Evolutionary conservation across 2,329 filamentous ascomycete species (phyloP).

Genomic region (Emericellopsis cladophorae): DNA sequence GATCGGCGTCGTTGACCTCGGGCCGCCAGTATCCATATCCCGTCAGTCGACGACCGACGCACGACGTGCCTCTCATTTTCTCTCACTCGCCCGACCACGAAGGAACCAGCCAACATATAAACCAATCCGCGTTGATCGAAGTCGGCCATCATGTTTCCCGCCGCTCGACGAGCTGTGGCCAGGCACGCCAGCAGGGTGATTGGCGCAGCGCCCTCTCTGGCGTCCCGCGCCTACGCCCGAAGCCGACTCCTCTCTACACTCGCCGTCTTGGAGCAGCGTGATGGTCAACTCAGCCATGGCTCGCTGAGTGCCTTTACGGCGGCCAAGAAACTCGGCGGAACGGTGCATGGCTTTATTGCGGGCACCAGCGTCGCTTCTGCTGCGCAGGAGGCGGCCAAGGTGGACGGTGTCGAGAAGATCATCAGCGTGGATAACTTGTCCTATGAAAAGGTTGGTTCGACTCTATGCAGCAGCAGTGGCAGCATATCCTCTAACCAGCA

Average conservation of each 20-base stretch:
- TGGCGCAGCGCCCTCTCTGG: conserved; percentile 10
- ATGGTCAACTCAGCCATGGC: conserved; percentile 72
- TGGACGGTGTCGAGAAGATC: conserved; percentile 84
- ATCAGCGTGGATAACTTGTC: conserved; percentile 77
- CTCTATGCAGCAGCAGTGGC: too few species aligned
- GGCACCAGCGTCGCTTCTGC: conserved; percentile 63
- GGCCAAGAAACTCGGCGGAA: conserved; percentile 73
- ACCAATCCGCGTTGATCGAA: neutral
- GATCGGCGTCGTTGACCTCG: too few species aligned
- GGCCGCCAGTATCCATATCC: too few species aligned
- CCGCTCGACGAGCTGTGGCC: conserved; percentile 14
- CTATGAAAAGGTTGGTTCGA: conserved; percentile 69
- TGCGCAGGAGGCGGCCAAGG: conserved; percentile 77
- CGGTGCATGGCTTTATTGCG: conserved; percentile 78
- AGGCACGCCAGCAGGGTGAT: conserved; percentile 13
- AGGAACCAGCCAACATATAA: too few species aligned
- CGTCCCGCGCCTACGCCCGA: conserved; percentile 16
- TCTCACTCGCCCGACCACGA: too few species aligned
- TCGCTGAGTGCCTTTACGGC: conserved; percentile 80
- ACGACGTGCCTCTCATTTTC: too few species aligned
- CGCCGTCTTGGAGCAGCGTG: conserved; percentile 82
- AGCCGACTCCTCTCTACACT: conserved; percentile 66
- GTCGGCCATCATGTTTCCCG: conserved; percentile 16
- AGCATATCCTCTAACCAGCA: neutral
- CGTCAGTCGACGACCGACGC: too few species aligned